Percentiles rank a stretch among this genome's conserved stretches.
These are phyloP conservation scores for Coemansia sp. DNA, from an alignment of 192 early-diverging fungal genomes.

Conservation along the genomic window DNA sequence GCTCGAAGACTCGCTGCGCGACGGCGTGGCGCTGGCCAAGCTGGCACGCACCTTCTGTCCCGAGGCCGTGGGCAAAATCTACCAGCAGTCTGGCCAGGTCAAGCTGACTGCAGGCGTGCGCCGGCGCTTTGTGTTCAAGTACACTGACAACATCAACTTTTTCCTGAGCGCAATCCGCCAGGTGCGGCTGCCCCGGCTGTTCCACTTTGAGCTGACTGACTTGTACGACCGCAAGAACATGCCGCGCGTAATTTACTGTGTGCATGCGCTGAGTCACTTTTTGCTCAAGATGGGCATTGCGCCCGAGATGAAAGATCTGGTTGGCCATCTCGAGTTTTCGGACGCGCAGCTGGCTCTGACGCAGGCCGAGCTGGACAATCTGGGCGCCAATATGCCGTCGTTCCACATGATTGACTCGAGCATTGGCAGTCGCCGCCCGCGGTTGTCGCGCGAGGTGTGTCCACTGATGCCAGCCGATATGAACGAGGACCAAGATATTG, in stretches of 20 bases:
- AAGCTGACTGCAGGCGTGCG: constrained; percentile 36
- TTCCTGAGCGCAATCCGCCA: constrained; percentile 78
- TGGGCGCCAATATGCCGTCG: constrained; percentile 82
- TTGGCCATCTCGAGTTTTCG: constrained; percentile 89
- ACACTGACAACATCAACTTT: constrained; percentile 98
- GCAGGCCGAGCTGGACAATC: constrained; percentile 77
- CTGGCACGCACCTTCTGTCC: constrained; percentile 84
- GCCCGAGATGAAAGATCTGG: constrained; percentile 88
- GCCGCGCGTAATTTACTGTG: constrained; percentile 97
- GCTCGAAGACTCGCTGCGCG: constrained; percentile 88
- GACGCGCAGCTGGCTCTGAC: constrained; percentile 64
- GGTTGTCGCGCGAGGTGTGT: constrained; percentile 48
- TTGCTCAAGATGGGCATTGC: constrained; percentile 80
- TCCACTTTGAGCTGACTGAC: constrained; percentile 97
- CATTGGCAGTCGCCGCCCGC: constrained; percentile 42
- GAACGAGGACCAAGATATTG: constrained; percentile 25
- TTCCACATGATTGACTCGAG: constrained; percentile 79
- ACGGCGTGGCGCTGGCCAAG: constrained; percentile 90
- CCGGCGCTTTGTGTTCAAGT: constrained; percentile 81
- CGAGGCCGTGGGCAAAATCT: constrained; percentile 81
- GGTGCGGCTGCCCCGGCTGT: constrained; percentile 85
- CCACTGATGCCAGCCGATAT: constrained; percentile 41
- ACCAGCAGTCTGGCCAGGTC: constrained; percentile 43
- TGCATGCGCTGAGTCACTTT: constrained; percentile 95
- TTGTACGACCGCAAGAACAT: constrained; percentile 99